These are phyloP conservation scores for Tetrahymena elliotti DNA, from an alignment of 73 alveolate genomes.

Conservation along the genomic window DNA sequence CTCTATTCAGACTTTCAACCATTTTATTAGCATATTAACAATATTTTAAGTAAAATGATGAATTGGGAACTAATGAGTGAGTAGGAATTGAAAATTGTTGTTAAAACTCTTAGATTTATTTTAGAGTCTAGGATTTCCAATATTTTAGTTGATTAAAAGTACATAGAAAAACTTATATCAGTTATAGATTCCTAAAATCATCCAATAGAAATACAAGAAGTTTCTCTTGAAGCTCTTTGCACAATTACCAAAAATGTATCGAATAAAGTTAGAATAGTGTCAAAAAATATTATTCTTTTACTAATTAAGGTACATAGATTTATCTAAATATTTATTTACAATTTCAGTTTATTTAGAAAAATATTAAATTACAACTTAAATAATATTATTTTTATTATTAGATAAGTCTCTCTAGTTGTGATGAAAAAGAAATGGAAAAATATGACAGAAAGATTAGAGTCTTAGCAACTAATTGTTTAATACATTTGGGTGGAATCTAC, in stretches of 20 bases:
- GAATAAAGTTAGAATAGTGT: background rate
- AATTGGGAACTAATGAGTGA: background rate
- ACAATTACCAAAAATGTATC: background rate
- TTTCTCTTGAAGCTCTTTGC: background rate
- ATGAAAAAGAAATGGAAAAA: background rate
- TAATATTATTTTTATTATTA: background rate
- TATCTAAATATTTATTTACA: too few relatives aligned
- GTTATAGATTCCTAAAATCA: background rate
- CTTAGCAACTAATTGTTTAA: background rate
- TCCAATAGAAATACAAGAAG: background rate
- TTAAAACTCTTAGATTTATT: background rate
- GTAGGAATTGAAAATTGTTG: background rate
- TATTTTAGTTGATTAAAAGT: background rate
- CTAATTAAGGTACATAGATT: background rate
- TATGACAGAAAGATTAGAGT: background rate
- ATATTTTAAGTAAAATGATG: background rate
- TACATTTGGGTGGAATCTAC: background rate
- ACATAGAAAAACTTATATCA: background rate
- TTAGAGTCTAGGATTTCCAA: background rate
- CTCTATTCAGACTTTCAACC: background rate
- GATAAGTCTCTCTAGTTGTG: background rate
- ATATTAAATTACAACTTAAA: too few relatives aligned
- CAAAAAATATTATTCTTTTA: background rate
- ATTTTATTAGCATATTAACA: background rate
- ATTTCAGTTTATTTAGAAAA: too few relatives aligned